Evolutionary conservation across 805 yeast species (phyloP).

Genomic region (Tetrapisispora arboricola): DNA sequence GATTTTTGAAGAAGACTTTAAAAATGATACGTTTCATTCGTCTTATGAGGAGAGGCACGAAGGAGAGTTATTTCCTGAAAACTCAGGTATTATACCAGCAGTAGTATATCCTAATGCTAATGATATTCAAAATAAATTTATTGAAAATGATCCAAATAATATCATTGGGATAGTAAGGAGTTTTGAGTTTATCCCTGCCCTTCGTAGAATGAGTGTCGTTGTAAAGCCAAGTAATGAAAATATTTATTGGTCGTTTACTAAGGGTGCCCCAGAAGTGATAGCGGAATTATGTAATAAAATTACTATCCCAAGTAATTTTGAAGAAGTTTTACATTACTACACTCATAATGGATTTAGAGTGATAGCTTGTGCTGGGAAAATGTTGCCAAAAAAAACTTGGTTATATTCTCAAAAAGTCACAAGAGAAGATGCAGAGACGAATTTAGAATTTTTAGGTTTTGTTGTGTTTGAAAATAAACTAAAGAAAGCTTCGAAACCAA

Average conservation of each 20-base stretch:
- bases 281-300: slow-evolving; percentile 61
- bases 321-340: slow-evolving; percentile 64
- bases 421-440: slow-evolving; percentile 60
- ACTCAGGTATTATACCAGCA: slow-evolving; percentile 37
- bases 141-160: slow-evolving; percentile 28
- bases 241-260: slow-evolving; percentile 50
- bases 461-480: slow-evolving; percentile 87
- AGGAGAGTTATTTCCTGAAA: slow-evolving; percentile 33
- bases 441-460: slow-evolving; percentile 72
- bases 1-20: slow-evolving; percentile 60
- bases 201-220: slow-evolving; percentile 86
- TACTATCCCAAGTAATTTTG: slow-evolving; percentile 65
- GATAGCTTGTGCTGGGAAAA: slow-evolving; percentile 81
- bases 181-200: slow-evolving; percentile 74
- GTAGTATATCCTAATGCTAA: slow-evolving; percentile 36
- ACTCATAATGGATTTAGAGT: slow-evolving; percentile 94
- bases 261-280: slow-evolving; percentile 97
- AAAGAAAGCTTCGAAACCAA: slow-evolving; percentile 55
- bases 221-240: slow-evolving; percentile 38
- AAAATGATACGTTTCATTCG: slow-evolving; percentile 29
- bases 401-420: slow-evolving; percentile 38
- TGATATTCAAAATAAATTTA: slow-evolving; percentile 26
- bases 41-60: slow-evolving; percentile 32
- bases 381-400: slow-evolving; percentile 36
- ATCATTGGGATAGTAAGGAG: slow-evolving; percentile 40